Base-by-base conservation (phyloP, 805 yeast species). In the Kuraishia borneana region DNA sequence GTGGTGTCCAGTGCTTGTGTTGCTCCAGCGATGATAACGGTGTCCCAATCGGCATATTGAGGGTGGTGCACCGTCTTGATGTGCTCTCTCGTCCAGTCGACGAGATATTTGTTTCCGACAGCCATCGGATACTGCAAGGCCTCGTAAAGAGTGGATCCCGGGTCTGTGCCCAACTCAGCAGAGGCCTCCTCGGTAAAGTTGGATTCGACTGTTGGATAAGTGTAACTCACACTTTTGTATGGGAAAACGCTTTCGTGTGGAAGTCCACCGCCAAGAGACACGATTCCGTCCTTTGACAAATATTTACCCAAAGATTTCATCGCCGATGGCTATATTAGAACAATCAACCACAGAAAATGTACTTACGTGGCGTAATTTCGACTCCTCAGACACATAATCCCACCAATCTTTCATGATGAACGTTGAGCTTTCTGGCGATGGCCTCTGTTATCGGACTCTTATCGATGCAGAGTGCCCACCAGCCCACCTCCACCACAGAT, bases 1-100 rank as follows among this genome's bases (percentile, higher is more conserved):
- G 76, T 66, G 3, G 92, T 70, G 47, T 88, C 96, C 79, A 94
- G 78, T 5, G 83, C 72, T 56, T 83, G 84, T n/a, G 96, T 88
- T 61, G 83, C 84, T 43, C 97, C 97, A 9, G 78, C 70, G 33
- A 84, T 71, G 42, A 77, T 57, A 25, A 85, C 57, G 22, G 74
- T 55, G 43, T 70, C 78, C 95, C 95, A 88, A 52, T 80, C 66
- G 10, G 48, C 45, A 39, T 69, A 71, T 3, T 56, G 56, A n/a
- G 65, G 64, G 17, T 51, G 47, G 48, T 70, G 76, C 21, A 67
- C 55, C 39, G 48, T 35, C 12, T 38, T 40, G 17, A 72, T 62
- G 48, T 71, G 73, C 18, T 59, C 56, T 38, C 47, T 57, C 37
- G 65, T 40, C 53, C 64, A 71, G 3, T 48, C 36, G 31, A 61